These are phyloP conservation scores for Austroboletus sp. DNA, from an alignment of 1,284 basidiomycete species.

Conservation along the genomic window DNA sequence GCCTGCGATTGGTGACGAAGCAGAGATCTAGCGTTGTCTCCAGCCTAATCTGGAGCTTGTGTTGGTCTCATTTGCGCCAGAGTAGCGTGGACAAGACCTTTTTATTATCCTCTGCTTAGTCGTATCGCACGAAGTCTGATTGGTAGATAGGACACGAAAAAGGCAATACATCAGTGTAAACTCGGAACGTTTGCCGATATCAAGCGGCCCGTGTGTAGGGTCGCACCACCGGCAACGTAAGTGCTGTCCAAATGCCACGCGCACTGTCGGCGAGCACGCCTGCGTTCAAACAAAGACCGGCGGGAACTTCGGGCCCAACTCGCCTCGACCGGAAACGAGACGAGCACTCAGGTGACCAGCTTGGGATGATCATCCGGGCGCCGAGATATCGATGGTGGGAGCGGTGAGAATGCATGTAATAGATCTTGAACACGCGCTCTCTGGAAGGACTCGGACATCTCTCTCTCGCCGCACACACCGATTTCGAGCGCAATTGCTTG, in stretches of 20 bases:
- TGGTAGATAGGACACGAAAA: conserved; percentile 12
- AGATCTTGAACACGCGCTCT: neutral
- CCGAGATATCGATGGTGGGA: conserved; percentile 11
- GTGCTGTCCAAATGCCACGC: conserved; percentile 1
- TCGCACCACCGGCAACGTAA: conserved; percentile 15
- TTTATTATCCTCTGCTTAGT: neutral
- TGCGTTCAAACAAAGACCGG: neutral
- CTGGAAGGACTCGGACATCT: conserved; percentile 13
- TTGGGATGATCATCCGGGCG: conserved; percentile 6
- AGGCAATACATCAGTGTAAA: conserved; percentile 9
- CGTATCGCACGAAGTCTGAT: conserved; percentile 6
- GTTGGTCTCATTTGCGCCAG: conserved; percentile 1
- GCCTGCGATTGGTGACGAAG: neutral
- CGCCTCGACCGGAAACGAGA: neutral
- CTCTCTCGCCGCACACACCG: conserved; percentile 2
- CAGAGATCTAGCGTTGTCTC: conserved; percentile 15
- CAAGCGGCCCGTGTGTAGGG: conserved; percentile 12
- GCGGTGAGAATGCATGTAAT: conserved; percentile 9
- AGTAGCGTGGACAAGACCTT: conserved; percentile 1
- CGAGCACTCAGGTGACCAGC: conserved; percentile 5
- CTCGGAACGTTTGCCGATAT: conserved; percentile 4
- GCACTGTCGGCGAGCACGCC: neutral
- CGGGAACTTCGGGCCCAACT: neutral
- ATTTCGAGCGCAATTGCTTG: conserved; percentile 12
- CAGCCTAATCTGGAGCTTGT: conserved; percentile 21